Base-by-base conservation (phyloP, 192 early-diverging fungal genomes). In the Jimgerdemannia flammicorona region DNA sequence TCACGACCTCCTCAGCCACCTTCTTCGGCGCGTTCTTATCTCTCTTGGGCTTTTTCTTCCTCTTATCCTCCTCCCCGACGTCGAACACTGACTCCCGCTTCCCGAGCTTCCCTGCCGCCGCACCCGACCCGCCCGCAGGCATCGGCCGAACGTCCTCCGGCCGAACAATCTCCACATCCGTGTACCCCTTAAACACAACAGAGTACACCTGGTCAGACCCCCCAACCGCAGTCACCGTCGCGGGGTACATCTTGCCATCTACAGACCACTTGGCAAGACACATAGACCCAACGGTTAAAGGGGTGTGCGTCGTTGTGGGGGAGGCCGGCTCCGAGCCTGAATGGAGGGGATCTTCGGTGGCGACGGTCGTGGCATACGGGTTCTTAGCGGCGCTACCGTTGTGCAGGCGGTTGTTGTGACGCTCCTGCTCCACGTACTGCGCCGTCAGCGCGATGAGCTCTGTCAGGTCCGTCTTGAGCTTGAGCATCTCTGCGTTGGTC, bases 211-310 rank as follows among this genome's bases (percentile, higher is more conserved):
- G 82, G 64, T 80, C 86, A 3, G 77, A 78, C 29, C 88, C 85
- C 54, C 88, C 89, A 63, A 86, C 77, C 40, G 83, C 86, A n/a
- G 89, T 84, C 70, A 92, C 83, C 18, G 82, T 89, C 3, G 86
- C 88, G 74, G 84, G 85, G 70, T 91, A 94, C 69, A 87, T 90
- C 65, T 93, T 87, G 3, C 90, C 90, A 76, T 94, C 91, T 4
- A 74, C 83, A 6, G 84, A 76, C 70, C 86, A 93, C 70, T 91
- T 86, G 40, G 93, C 93, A 64, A 89, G 78, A 41, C 91, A 89
- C 29, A 81, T 83, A 42, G 90, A 85, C 10, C 90, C 91, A 9
- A 86, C 84, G 39, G 85, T 67, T 75, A 84, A 90, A 43, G 81
- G 74, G 10, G 73, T 75, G 20, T 71, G 49, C 63, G 70, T 70